phyloP scores from a whole-genome alignment of 1,139 yeast genomes.

The Kluyveromyces sp. region DNA sequence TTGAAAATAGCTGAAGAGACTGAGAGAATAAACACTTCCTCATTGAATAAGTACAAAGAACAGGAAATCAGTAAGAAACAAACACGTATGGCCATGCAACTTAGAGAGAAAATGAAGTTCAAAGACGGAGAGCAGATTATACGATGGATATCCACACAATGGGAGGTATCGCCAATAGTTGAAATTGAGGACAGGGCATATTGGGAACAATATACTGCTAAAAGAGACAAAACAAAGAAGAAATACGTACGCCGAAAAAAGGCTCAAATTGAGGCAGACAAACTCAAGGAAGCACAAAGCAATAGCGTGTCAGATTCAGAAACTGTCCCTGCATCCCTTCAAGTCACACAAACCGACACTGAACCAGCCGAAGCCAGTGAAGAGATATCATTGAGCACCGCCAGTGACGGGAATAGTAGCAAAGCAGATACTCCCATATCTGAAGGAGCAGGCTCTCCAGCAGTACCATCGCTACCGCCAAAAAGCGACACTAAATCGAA shows the following conservation, averaged over 20 bases:
- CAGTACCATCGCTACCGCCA: too few relatives aligned
- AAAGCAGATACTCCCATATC: too few relatives aligned
- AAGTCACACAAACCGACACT: not conserved
- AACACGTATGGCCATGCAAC: slow-evolving; percentile 63
- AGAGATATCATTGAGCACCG: too few relatives aligned
- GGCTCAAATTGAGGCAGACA: slow-evolving; percentile 22
- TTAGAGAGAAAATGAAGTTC: slow-evolving; percentile 52
- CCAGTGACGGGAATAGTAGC: too few relatives aligned
- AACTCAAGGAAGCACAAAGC: slow-evolving; percentile 1
- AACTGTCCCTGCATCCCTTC: too few relatives aligned
- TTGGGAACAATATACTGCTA: slow-evolving; percentile 35
- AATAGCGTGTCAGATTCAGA: not conserved
- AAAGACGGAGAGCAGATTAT: slow-evolving; percentile 25
- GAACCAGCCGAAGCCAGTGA: not conserved
- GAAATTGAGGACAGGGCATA: slow-evolving; percentile 42
- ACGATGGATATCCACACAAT: slow-evolving; percentile 19
- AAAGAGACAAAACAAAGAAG: slow-evolving; percentile 37
- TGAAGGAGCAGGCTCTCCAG: too few relatives aligned
- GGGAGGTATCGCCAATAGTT: slow-evolving; percentile 42
- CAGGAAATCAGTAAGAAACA: slow-evolving; percentile 80
- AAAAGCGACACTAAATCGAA: too few relatives aligned
- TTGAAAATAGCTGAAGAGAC: slow-evolving; percentile 81
- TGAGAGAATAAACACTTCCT: slow-evolving; percentile 64
- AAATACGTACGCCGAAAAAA: slow-evolving; percentile 34
- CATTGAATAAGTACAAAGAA: slow-evolving; percentile 71